Base-by-base conservation (phyloP, 768 basidiomycete species). In the Suillus alpinus region DNA sequence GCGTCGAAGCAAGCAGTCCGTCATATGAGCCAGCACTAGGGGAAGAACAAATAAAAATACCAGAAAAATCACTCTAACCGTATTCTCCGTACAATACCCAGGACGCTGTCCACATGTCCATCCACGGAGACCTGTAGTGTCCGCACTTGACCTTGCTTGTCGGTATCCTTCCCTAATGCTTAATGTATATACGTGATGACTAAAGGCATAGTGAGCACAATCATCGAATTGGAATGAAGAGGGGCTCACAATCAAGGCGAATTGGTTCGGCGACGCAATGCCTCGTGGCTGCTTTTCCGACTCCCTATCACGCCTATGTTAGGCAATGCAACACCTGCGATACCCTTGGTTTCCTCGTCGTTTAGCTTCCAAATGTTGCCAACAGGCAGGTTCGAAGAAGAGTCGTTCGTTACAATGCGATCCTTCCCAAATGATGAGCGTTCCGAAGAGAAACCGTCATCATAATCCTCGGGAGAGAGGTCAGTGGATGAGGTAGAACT, bases 341-440 rank as follows among this genome's bases (percentile, higher is more conserved):
- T 71, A 34, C 77, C 80, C 64, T 81, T 82, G 67, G 78, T 84
- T 73, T 92, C 89, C 66, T 89, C 87, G 20, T 86, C 86, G 61
- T 89, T 89, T 43, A 92, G 67, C 56, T 79, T 80, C 89, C 89
- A 92, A 59, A 92, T 92, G 62, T 84, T 89, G 18, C 67, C 62
- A 29, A 81, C 67, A 49, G 77, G 69, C 20, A 76, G 69, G 51
- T 67, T 71, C 26, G 69, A 64, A 9, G 62, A 59, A 39, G 73
- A 68, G 57, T 77, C 67, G 40, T 70, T 66, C 58, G 65, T 59
- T 44, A 65, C 63, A 53, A 67, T 65, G 58, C 62, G 68, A 52
- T 71, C 74, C 60, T 68, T 69, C 61, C 62, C 71, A 50, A 61
- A 65, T 43, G 66, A 59, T 49, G 70, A 61, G 32, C 67, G 68